These are phyloP conservation scores for Trichoderma endophyticum DNA, from an alignment of 2,329 filamentous ascomycete genomes.

Conservation along the genomic window DNA sequence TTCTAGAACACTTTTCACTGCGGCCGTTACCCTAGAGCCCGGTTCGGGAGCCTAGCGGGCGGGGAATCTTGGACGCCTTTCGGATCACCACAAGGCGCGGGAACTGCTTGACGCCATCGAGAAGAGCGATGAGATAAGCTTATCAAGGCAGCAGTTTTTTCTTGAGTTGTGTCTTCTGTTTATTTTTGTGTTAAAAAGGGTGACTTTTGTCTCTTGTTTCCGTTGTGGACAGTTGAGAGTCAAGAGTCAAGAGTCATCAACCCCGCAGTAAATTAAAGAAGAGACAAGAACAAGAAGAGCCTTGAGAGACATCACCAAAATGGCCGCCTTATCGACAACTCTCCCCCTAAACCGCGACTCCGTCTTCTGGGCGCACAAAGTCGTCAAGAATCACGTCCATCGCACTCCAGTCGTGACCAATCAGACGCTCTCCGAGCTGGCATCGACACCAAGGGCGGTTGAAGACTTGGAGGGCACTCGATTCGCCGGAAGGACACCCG, in stretches of 20 bases:
- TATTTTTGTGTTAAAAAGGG: neutral
- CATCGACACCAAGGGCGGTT: slow-evolving; percentile 64
- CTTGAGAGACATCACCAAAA: neutral
- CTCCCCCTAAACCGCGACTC: slow-evolving; percentile 69
- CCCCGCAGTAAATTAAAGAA: neutral
- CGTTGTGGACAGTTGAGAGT: neutral
- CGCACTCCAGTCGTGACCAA: slow-evolving; percentile 80
- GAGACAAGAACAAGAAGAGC: neutral
- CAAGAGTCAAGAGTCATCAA: neutral
- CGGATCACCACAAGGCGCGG: neutral
- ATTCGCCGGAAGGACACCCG: slow-evolving; percentile 54
- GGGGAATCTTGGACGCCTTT: neutral
- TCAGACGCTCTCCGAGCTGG: slow-evolving; percentile 68
- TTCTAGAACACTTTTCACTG: neutral
- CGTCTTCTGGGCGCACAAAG: slow-evolving; percentile 66
- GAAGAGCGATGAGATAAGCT: neutral
- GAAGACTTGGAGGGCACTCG: slow-evolving; percentile 53
- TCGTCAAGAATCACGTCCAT: slow-evolving; percentile 76
- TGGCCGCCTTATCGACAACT: slow-evolving; percentile 51
- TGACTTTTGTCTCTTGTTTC: neutral
- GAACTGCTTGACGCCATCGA: neutral
- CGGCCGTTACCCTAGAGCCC: neutral
- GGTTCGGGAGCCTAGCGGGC: neutral
- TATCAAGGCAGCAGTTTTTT: neutral
- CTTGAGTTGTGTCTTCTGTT: neutral